Evolutionary conservation across 176 grass and related monocot species (phyloP).

Genomic region (Triticum turgidum): DNA sequence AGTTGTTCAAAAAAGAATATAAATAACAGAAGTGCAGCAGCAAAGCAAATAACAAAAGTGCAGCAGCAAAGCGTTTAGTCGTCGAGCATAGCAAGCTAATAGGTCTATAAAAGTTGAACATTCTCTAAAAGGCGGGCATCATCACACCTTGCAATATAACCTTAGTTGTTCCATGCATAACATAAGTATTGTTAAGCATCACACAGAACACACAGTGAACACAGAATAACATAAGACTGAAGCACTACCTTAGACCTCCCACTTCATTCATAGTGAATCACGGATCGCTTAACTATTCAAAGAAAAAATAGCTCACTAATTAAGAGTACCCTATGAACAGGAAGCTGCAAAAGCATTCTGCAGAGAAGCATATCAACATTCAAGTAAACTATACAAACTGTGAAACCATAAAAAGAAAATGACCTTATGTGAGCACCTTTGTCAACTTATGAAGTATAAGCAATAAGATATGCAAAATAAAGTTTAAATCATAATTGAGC

Average conservation of each 20-base stretch:
- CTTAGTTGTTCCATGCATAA: slow-evolving; percentile 68
- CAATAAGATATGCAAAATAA: not conserved
- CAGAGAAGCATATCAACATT: not conserved
- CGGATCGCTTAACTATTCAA: slow-evolving; percentile 44
- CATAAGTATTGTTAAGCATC: slow-evolving; percentile 5
- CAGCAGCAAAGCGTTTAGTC: too few species aligned
- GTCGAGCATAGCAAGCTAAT: too few species aligned
- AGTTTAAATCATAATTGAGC: not conserved
- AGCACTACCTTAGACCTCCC: slow-evolving; percentile 86
- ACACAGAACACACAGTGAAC: not conserved
- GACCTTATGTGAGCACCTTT: not conserved
- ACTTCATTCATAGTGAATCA: slow-evolving; percentile 77
- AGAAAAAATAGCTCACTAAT: not conserved
- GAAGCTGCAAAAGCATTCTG: not conserved
- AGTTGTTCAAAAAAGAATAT: too few species aligned
- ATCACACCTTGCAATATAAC: slow-evolving; percentile 69
- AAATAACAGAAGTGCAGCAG: too few species aligned
- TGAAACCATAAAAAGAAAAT: not conserved
- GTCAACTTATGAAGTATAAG: not conserved
- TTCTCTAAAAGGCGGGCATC: slow-evolving; percentile 32
- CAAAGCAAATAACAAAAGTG: too few species aligned
- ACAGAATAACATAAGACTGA: not conserved
- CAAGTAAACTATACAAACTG: not conserved
- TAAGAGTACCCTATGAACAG: not conserved
- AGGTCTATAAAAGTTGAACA: too few species aligned